Conservation (phyloP, 2,329 filamentous ascomycete genomes). For the Penicillium brevicompactum region DNA sequence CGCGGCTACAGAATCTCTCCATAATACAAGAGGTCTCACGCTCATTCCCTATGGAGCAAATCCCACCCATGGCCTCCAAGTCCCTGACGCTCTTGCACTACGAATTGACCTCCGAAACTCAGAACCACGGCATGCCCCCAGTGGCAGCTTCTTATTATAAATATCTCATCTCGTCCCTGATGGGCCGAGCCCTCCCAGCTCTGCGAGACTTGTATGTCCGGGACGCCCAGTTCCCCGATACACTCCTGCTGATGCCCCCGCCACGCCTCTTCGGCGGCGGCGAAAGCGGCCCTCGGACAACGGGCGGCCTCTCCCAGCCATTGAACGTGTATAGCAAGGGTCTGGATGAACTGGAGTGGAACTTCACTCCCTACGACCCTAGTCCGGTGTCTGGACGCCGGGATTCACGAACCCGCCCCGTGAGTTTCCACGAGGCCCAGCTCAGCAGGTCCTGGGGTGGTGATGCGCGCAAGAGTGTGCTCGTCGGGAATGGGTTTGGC, state of each 20-base stretch:
- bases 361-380: constrained; percentile 63
- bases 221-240: constrained; percentile 79
- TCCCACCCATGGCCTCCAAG: constrained; percentile 68
- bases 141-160: constrained; percentile 70
- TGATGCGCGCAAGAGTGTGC: constrained; percentile 60
- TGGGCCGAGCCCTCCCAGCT: constrained; percentile 72
- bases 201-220: constrained; percentile 81
- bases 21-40: constrained; percentile 59
- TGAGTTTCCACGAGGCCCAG: constrained; percentile 50
- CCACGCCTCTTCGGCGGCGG: constrained; percentile 52
- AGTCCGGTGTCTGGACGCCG: constrained; percentile 38
- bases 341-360: constrained; percentile 69
- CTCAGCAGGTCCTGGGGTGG: constrained; percentile 61
- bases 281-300: constrained; percentile 28
- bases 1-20: constrained; percentile 50
- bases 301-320: constrained; percentile 53
- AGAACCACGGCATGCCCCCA: constrained; percentile 58
- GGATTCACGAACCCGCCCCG: constrained; percentile 45
- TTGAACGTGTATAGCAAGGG: constrained; percentile 68
- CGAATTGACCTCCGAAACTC: constrained; percentile 68
- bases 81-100: constrained; percentile 75
- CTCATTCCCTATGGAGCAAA: constrained; percentile 56
- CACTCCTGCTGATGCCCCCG: constrained; percentile 72
- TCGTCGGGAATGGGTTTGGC: constrained; percentile 69
- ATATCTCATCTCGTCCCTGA: constrained; percentile 81